phyloP scores from a whole-genome alignment of 768 basidiomycete species.

The Hortiboletus campestris region DNA sequence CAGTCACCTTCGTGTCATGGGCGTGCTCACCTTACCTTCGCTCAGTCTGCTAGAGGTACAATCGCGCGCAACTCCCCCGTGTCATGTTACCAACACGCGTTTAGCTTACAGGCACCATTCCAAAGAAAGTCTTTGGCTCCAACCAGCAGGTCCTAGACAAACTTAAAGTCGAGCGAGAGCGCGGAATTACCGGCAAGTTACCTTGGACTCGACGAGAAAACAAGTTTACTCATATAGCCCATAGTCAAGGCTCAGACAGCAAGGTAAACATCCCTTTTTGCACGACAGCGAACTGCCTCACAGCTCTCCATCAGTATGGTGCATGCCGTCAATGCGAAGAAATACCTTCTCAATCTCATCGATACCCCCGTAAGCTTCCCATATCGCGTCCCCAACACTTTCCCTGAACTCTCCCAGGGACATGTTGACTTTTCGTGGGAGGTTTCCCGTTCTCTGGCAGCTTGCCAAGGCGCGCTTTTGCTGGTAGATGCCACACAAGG shows the following conservation, averaged over 20 bases:
- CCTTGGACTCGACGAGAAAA: neutral
- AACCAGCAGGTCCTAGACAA: constrained; percentile 91
- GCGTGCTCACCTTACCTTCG: neutral
- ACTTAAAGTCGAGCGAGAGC: constrained; percentile 94
- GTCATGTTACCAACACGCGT: constrained; percentile 14
- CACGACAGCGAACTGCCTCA: neutral
- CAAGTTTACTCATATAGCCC: constrained; percentile 1
- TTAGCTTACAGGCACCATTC: constrained; percentile 87
- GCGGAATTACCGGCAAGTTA: constrained; percentile 83
- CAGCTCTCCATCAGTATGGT: constrained; percentile 63
- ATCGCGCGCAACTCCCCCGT: neutral
- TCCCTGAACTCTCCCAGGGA: constrained; percentile 47
- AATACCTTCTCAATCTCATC: constrained; percentile 86
- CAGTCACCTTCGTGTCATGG: constrained; percentile 21
- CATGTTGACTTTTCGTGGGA: constrained; percentile 99
- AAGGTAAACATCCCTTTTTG: constrained; percentile 45
- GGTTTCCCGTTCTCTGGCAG: constrained; percentile 87
- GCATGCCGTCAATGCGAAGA: constrained; percentile 49
- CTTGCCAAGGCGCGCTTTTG: constrained; percentile 86
- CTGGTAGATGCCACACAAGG: constrained; percentile 98
- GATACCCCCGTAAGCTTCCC: constrained; percentile 77
- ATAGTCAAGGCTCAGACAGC: constrained; percentile 95
- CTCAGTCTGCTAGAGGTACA: constrained; percentile 72
- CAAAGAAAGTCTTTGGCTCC: constrained; percentile 56
- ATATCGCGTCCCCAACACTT: neutral